Percentiles rank a stretch among this genome's conserved stretches.
Conservation (phyloP, 2,329 filamentous ascomycete species). For the Penicillium crustosum region DNA sequence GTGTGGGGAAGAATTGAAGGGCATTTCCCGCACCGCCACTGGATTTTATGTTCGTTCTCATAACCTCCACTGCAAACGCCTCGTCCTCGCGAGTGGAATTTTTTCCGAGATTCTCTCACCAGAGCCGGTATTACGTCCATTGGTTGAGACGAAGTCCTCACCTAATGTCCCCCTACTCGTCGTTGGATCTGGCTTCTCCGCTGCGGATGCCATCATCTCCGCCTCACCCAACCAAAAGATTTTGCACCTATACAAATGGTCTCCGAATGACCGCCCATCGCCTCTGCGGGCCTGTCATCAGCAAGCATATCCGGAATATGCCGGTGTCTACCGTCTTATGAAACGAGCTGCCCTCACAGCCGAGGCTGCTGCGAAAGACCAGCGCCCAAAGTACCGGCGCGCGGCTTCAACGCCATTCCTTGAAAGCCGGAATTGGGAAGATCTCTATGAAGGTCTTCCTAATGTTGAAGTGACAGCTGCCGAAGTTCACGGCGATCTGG, state of each 20-base stretch:
- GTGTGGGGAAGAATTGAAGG: slow-evolving; percentile 43
- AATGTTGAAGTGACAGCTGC: slow-evolving; percentile 52
- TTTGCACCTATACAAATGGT: slow-evolving; percentile 62
- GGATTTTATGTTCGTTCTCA: slow-evolving; percentile 55
- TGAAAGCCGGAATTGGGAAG: slow-evolving; percentile 50
- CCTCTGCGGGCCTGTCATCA: slow-evolving; percentile 60
- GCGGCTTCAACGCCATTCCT: slow-evolving; percentile 49
- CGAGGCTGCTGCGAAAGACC: slow-evolving; percentile 14
- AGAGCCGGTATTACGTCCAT: slow-evolving; percentile 49
- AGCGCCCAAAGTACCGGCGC: slow-evolving; percentile 31
- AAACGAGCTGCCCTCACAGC: slow-evolving; percentile 49
- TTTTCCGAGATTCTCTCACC: slow-evolving; percentile 57
- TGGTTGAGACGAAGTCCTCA: slow-evolving; percentile 38
- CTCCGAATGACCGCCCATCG: slow-evolving; percentile 55
- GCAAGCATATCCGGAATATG: slow-evolving; percentile 63
- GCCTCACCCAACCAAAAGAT: slow-evolving; percentile 44
- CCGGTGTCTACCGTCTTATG: slow-evolving; percentile 60
- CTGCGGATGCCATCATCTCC: slow-evolving; percentile 61
- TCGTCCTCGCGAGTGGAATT: slow-evolving; percentile 60
- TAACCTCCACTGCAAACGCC: slow-evolving; percentile 54
- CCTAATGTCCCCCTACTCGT: slow-evolving; percentile 50
- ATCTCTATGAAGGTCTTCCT: slow-evolving; percentile 55
- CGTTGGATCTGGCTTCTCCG: slow-evolving; percentile 62
- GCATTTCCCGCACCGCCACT: slow-evolving; percentile 45
- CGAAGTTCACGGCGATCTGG: slow-evolving; percentile 31